These are phyloP conservation scores for Sporothrix globosa DNA, from an alignment of 2,329 filamentous ascomycete genomes.

Conservation along the genomic window DNA sequence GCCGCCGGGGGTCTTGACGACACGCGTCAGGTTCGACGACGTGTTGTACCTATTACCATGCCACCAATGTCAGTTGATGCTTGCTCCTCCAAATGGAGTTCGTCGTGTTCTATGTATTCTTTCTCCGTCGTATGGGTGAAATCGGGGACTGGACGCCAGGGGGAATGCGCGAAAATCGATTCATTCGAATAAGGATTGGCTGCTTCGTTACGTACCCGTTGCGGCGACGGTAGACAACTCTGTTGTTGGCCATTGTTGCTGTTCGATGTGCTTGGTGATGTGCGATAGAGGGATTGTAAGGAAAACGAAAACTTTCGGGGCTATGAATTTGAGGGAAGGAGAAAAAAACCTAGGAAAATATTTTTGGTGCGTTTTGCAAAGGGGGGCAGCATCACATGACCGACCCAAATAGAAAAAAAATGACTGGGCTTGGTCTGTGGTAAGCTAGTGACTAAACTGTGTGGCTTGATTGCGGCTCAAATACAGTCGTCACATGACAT, in stretches of 20 bases:
- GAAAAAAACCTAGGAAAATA: constrained; percentile 34
- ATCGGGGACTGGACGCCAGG: background rate
- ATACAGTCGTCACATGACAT: background rate
- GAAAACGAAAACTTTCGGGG: constrained; percentile 29
- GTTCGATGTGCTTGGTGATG: constrained; percentile 43
- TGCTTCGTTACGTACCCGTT: constrained; percentile 67
- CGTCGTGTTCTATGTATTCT: background rate
- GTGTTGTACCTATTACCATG: constrained; percentile 84
- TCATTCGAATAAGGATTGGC: background rate
- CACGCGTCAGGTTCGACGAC: constrained; percentile 92
- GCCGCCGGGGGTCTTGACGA: constrained; percentile 95
- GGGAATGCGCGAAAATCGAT: background rate
- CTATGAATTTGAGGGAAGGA: constrained; percentile 25
- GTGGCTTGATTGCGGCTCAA: constrained; percentile 12
- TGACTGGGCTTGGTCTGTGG: background rate
- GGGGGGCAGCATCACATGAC: constrained; percentile 35
- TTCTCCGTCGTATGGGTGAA: constrained; percentile 14
- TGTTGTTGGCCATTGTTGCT: constrained; percentile 62
- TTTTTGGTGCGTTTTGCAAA: constrained; percentile 36
- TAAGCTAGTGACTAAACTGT: background rate
- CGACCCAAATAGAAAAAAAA: constrained; percentile 12
- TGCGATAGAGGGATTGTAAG: constrained; percentile 26
- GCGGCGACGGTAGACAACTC: constrained; percentile 73
- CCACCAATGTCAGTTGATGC: constrained; percentile 27
- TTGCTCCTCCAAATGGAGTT: constrained; percentile 13